These are phyloP conservation scores for Chamaenerion angustifolium DNA, from an alignment of 345 rosid species.

Conservation along the genomic window DNA sequence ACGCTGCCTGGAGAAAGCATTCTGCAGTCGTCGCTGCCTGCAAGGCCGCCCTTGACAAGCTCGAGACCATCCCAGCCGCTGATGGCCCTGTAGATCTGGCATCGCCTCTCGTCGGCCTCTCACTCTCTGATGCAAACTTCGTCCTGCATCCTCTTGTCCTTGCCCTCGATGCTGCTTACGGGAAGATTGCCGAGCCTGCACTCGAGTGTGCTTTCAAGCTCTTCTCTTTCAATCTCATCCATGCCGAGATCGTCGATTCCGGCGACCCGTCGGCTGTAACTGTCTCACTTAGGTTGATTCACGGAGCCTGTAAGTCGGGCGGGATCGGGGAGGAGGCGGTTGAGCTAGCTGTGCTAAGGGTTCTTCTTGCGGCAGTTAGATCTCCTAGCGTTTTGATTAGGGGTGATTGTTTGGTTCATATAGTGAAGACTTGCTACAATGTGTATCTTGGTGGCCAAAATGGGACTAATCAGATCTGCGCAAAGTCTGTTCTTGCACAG, in stretches of 20 bases:
- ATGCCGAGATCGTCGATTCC: constrained; percentile 38
- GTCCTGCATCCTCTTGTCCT: constrained; percentile 53
- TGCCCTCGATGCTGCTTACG: constrained; percentile 55
- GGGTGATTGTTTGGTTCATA: constrained; percentile 63
- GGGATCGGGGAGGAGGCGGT: constrained; percentile 61
- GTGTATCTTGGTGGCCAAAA: constrained; percentile 68
- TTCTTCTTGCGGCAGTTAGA: constrained; percentile 59
- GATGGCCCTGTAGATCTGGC: constrained; percentile 20
- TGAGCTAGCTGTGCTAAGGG: constrained; percentile 67
- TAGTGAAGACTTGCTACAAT: constrained; percentile 83
- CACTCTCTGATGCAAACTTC: constrained; percentile 47
- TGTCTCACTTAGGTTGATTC: constrained; percentile 5
- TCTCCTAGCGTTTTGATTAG: constrained; percentile 64
- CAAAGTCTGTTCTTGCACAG: constrained; percentile 84
- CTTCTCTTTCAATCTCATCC: constrained; percentile 55
- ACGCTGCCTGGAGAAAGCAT: constrained; percentile 95
- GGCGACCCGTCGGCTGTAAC: constrained; percentile 10
- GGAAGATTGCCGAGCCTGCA: constrained; percentile 71
- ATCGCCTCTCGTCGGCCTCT: constrained; percentile 45
- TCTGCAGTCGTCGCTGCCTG: constrained; percentile 71
- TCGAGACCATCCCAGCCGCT: constrained; percentile 37
- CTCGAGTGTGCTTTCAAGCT: constrained; percentile 68
- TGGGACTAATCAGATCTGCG: constrained; percentile 93
- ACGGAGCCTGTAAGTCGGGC: constrained; percentile 39
- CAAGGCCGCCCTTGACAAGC: constrained; percentile 73